Base-by-base conservation (phyloP, 768 basidiomycete genomes). In the Candolleomyces efflorescens region DNA sequence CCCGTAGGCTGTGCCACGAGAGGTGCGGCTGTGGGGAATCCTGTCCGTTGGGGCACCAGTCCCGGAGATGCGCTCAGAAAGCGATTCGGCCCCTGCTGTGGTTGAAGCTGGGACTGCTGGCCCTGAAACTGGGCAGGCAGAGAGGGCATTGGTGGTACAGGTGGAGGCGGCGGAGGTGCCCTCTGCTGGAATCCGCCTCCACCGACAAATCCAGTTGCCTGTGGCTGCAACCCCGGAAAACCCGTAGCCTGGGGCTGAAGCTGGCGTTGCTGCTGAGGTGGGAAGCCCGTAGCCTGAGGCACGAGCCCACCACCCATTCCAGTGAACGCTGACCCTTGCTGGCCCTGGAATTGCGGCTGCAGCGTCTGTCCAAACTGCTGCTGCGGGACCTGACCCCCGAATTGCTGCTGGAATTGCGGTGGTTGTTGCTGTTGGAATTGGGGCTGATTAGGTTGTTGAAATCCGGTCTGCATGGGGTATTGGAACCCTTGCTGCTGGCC, bases 1-100 rank as follows among this genome's bases (percentile, higher is more conserved):
- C 92, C 92, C 5, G 92, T 94, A 54, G 79, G 72, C 65, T 94
- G 92, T 15, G 90, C 81, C 1, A 87, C 75, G 52, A 93, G 79
- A 6, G 80, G 78, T 32, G 65, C 71, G 51, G 55, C 59, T 7
- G 66, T 59, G 45, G 75, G 64, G 51, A 67, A 44, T 12, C 63
- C 59, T 60, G 71, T 24, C 78, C 79, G 74, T 65, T 87, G 87
- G 22, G 84, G 69, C 6, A 71, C 58, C 51, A 85, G 71, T 3
- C 75, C 82, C 26, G 81, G 85, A n/a, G 86, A 84, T 36, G 78
- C 70, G 62, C 71, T 82, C 51, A 87, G 66, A 60, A 90, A 84
- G 45, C 79, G 75, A 47, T 73, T 79, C 12, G 75, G 75, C 47
- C 70, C 75, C 45, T 70, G 56, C 50, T 57, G 55, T 45, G 53